phyloP scores from a whole-genome alignment of 306 rosid genomes.

The Geum urbanum region DNA sequence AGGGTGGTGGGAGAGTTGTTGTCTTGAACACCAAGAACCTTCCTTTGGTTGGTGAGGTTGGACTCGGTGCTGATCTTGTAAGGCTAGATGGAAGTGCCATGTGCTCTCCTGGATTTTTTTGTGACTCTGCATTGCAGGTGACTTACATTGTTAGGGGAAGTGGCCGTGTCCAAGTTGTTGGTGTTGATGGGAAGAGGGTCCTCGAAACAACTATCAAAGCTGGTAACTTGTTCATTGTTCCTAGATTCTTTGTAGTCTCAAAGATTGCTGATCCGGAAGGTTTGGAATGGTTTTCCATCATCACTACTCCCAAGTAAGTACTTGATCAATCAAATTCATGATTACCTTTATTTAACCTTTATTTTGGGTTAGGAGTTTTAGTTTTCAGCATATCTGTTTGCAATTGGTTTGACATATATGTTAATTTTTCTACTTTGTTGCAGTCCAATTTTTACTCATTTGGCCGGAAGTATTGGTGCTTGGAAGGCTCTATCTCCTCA shows the following conservation, averaged over 20 bases:
- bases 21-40: conserved; percentile 74
- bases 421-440: neutral
- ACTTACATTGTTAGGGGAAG: conserved; percentile 72
- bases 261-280: conserved; percentile 78
- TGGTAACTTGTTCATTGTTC: conserved; percentile 79
- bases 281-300: conserved; percentile 87
- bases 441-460: conserved; percentile 80
- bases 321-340: neutral
- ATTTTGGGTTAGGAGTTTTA: neutral
- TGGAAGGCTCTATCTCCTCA: conserved; percentile 83
- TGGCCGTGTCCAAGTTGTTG: conserved; percentile 74
- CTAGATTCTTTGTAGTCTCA: conserved; percentile 76
- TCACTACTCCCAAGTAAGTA: conserved; percentile 65
- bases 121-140: conserved; percentile 76
- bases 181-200: conserved; percentile 63
- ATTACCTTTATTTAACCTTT: no score
- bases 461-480: conserved; percentile 70
- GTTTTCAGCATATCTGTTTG: no score
- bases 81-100: conserved; percentile 68
- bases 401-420: neutral
- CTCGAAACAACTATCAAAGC: conserved; percentile 62
- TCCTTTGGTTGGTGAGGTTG: conserved; percentile 83
- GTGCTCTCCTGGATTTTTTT: conserved; percentile 83
- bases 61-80: conserved; percentile 77
- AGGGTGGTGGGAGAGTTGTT: conserved; percentile 76